These are phyloP conservation scores for Fimicolochytrium jonesii DNA, from an alignment of 192 early-diverging fungal genomes.

Conservation along the genomic window DNA sequence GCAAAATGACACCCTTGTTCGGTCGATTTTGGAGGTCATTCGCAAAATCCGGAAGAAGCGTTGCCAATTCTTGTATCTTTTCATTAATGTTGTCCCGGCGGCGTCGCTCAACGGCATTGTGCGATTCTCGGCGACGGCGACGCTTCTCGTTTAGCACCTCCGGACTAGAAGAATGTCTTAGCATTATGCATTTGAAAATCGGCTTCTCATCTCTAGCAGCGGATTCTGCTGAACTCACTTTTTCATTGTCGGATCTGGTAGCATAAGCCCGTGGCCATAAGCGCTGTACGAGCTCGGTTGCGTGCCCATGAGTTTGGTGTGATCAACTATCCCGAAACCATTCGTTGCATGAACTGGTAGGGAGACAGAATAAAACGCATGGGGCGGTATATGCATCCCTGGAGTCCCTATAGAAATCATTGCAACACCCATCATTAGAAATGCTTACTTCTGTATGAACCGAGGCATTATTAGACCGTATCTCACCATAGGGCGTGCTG, in stretches of 20 bases:
- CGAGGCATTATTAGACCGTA: background rate
- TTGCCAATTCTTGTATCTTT: slow-evolving; percentile 87
- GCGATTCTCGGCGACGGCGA: slow-evolving; percentile 87
- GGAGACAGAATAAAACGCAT: slow-evolving; percentile 43
- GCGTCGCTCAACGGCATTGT: slow-evolving; percentile 96
- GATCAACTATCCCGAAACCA: slow-evolving; percentile 32
- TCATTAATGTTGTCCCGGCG: slow-evolving; percentile 98
- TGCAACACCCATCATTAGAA: too few species aligned
- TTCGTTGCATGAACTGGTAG: slow-evolving; percentile 42
- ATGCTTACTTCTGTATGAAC: too few species aligned
- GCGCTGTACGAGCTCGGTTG: slow-evolving; percentile 32
- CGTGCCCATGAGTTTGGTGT: slow-evolving; percentile 24
- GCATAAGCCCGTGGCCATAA: too few species aligned
- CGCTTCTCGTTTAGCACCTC: slow-evolving; percentile 73
- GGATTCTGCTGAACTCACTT: too few species aligned
- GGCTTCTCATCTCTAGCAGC: too few species aligned
- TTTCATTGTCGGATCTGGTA: too few species aligned
- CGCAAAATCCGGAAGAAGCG: slow-evolving; percentile 72
- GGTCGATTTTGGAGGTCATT: slow-evolving; percentile 78
- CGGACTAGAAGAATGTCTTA: slow-evolving; percentile 6
- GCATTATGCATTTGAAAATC: background rate
- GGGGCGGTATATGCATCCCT: slow-evolving; percentile 23
- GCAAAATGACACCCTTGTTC: slow-evolving; percentile 94
- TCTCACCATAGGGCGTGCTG: slow-evolving; percentile 25
- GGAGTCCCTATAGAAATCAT: slow-evolving; percentile 22